phyloP scores from a whole-genome alignment of 768 basidiomycete species.

The Lanmaoa pseudosensibilis region DNA sequence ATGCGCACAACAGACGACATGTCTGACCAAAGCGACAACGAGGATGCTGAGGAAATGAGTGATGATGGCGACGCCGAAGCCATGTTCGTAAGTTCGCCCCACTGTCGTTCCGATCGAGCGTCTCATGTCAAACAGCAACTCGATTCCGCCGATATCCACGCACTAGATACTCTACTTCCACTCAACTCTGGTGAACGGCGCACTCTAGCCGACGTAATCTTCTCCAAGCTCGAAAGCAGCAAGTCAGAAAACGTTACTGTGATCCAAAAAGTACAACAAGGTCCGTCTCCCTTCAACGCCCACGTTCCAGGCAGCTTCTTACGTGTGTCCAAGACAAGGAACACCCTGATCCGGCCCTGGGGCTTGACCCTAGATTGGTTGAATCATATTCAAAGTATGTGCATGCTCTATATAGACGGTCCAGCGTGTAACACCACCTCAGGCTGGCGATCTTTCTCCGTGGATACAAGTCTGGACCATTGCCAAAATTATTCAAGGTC shows the following conservation, averaged over 20 bases:
- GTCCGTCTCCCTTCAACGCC: constrained; percentile 30
- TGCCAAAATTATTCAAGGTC: constrained; percentile 98
- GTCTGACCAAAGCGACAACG: constrained; percentile 58
- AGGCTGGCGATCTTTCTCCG: constrained; percentile 86
- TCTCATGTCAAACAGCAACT: constrained; percentile 59
- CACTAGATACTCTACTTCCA: constrained; percentile 80
- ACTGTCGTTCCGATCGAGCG: constrained; percentile 2
- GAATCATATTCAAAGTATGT: constrained; percentile 91
- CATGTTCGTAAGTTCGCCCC: constrained; percentile 50
- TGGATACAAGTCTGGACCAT: constrained; percentile 88
- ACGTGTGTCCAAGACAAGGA: constrained; percentile 40
- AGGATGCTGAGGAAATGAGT: constrained; percentile 15
- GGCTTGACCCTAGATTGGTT: constrained; percentile 89
- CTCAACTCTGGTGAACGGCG: constrained; percentile 71
- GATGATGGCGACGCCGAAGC: constrained; percentile 50
- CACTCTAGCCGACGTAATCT: constrained; percentile 96
- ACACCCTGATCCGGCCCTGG: constrained; percentile 77
- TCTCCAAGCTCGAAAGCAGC: constrained; percentile 80
- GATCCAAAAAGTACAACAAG: constrained; percentile 62
- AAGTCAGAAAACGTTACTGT: constrained; percentile 53
- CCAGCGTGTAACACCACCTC: constrained; percentile 9
- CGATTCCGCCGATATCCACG: constrained; percentile 84
- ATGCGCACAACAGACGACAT: constrained; percentile 43
- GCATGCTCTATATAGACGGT: neutral
- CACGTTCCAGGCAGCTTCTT: neutral